Evolutionary conservation across 2,329 filamentous ascomycete species (phyloP), one percentile per base, ranked within the genome.

Genomic region (Cercospora nicotianae): DNA sequence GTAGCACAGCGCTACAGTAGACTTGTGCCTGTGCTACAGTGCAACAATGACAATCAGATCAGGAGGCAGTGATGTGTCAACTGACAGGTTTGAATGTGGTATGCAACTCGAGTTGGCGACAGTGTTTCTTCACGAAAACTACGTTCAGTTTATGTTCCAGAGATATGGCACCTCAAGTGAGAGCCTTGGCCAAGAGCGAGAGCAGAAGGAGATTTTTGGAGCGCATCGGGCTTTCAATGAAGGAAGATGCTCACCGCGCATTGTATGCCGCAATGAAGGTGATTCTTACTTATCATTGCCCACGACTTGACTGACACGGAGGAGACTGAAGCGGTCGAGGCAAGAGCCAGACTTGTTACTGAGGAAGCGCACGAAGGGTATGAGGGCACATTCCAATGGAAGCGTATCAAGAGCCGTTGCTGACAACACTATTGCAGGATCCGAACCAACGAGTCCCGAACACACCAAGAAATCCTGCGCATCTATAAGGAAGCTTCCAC

Each of bases 121-220:
- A 26, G 23, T 26, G 23, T 26, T 26, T 26, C 23, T 26, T 26
- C 23, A 26, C 23, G 23, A 26, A 26, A 26, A 28, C 26, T 28
- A 28, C 26, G 26, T 28, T 28, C 5, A 28, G 26, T 28, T 5
- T 28, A 28, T 28, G 5, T 28, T 28, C 26, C 26, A 6, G 26
- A 28, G 26, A 28, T 18, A 48, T 20, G 18, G 42, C 18, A 9
- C 42, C n/a, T 48, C 42, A 9, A 3, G 18, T 48, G 3, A 61
- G 18, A 10, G 33, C 59, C 36, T 61, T 61, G 13, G 59, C 59
- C 2, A 31, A 61, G 31, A 61, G 59, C 20, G 59, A 61, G 59
- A 61, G 31, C 23, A 61, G 28, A n/a, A 36, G 6, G 59, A 61
- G 59, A 61, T 61, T 61, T 45, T 2, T 61, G 12, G 33, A 61